phyloP scores from a whole-genome alignment of 306 rosid species.

The Cicer chorassanicum region DNA sequence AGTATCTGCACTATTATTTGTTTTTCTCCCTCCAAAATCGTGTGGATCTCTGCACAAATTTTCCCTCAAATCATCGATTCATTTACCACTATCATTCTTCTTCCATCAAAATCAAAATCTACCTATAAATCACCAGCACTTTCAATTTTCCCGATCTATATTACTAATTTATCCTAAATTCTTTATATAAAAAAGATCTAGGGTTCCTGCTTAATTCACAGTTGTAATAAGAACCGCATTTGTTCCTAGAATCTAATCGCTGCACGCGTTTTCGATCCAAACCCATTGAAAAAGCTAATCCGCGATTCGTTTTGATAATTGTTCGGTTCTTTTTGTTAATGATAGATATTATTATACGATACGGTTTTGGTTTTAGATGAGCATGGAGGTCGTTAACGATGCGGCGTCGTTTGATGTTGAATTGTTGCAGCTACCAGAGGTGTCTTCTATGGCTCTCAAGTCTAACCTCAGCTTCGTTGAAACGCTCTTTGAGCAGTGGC shows the following conservation, averaged over 20 bases:
- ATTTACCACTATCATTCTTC: slow-evolving; percentile 15
- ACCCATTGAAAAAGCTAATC: slow-evolving; percentile 45
- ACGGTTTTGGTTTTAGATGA: slow-evolving; percentile 54
- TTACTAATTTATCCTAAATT: slow-evolving; percentile 24
- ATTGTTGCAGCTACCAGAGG: slow-evolving; percentile 84
- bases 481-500: slow-evolving; percentile 92
- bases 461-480: slow-evolving; percentile 71
- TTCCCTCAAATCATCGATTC: slow-evolving; percentile 1
- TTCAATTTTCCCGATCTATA: slow-evolving; percentile 1
- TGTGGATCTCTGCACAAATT: slow-evolving; percentile 53
- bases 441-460: slow-evolving; percentile 80
- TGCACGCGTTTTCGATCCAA: slow-evolving; percentile 37
- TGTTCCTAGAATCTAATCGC: slow-evolving; percentile 39
- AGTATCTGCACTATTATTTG: slow-evolving; percentile 27
- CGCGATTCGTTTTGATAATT: slow-evolving; percentile 47
- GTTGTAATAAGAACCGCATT: slow-evolving; percentile 29
- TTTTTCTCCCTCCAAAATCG: slow-evolving; percentile 51
- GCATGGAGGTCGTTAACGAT: slow-evolving; percentile 80
- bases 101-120: slow-evolving; percentile 1
- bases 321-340: slow-evolving; percentile 49
- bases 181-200: slow-evolving; percentile 48
- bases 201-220: slow-evolving; percentile 50
- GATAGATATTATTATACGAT: slow-evolving; percentile 42
- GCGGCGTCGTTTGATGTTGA: slow-evolving; percentile 87
- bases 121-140: slow-evolving; percentile 45